Evolutionary conservation across 2,329 filamentous ascomycete species (phyloP).

Genomic region (Cladosporium colombiae): DNA sequence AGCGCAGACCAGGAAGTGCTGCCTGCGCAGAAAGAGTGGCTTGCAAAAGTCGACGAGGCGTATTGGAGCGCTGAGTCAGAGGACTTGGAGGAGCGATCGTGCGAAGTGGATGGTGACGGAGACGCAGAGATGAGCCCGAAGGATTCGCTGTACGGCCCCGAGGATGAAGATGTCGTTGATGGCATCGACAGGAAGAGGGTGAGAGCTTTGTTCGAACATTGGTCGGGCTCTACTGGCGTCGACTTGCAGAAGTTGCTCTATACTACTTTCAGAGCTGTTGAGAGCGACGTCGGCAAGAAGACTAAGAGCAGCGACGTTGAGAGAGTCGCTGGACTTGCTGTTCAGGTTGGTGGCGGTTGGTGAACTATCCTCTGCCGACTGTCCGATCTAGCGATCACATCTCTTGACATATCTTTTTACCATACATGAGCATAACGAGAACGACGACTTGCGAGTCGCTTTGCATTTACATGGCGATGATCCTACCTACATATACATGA

Average conservation of each 20-base stretch:
- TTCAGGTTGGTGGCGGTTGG: constrained; percentile 93
- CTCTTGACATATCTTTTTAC: neutral
- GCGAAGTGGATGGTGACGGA: constrained; percentile 21
- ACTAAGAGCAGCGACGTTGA: constrained; percentile 68
- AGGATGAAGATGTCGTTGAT: constrained; percentile 30
- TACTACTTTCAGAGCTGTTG: constrained; percentile 87
- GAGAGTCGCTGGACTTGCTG: constrained; percentile 81
- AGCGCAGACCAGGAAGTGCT: constrained; percentile 44
- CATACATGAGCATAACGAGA: neutral
- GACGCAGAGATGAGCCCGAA: constrained; percentile 21
- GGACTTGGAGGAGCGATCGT: constrained; percentile 7
- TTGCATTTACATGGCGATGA: neutral
- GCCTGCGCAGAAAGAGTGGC: constrained; percentile 83
- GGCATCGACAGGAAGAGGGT: constrained; percentile 67
- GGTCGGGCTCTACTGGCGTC: constrained; percentile 72
- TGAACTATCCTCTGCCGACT: constrained; percentile 40
- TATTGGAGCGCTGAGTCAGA: constrained; percentile 38
- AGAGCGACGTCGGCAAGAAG: constrained; percentile 89
- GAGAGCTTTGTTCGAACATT: constrained; percentile 70
- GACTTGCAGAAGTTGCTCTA: constrained; percentile 71
- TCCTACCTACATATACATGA: neutral
- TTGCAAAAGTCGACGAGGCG: constrained; percentile 68
- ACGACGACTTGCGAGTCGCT: neutral
- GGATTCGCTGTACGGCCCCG: constrained; percentile 2
- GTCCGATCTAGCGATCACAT: neutral